Percentiles rank a stretch among this genome's conserved stretches.
phyloP scores from a whole-genome alignment of 2,329 filamentous ascomycete genomes.

The Exophiala xenobiotica region DNA sequence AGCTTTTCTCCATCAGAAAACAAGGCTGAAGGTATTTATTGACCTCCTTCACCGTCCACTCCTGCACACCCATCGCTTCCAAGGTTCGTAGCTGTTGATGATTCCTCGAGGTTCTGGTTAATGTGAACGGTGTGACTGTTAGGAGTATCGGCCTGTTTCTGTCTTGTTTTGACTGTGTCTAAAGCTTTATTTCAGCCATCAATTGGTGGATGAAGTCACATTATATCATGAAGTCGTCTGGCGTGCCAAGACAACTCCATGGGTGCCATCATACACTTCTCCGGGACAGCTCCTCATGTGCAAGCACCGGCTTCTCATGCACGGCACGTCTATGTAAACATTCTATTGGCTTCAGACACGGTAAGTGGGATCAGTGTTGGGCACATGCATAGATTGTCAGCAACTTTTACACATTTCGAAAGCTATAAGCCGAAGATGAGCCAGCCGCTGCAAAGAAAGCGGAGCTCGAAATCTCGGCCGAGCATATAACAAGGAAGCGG shows the following conservation, averaged over 20 bases:
- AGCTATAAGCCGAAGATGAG: constrained; percentile 5
- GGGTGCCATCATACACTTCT: not conserved
- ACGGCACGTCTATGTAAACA: too few relatives aligned
- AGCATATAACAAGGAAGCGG: not conserved
- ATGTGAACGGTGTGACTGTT: too few relatives aligned
- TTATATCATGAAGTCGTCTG: not conserved
- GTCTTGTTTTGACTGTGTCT: too few relatives aligned
- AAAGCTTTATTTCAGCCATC: too few relatives aligned
- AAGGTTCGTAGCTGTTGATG: not conserved
- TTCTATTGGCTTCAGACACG: constrained; percentile 11
- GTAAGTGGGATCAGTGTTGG: not conserved
- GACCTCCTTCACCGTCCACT: constrained; percentile 50
- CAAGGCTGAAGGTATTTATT: constrained; percentile 6
- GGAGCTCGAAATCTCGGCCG: not conserved
- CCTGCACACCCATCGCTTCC: constrained; percentile 35
- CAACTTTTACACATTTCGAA: too few relatives aligned
- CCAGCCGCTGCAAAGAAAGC: not conserved
- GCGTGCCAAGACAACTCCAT: not conserved
- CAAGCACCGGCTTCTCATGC: too few relatives aligned
- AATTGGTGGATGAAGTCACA: not conserved
- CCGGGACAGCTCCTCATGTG: constrained; percentile 1
- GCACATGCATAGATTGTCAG: too few relatives aligned
- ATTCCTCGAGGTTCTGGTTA: too few relatives aligned
- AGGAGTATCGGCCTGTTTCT: too few relatives aligned
- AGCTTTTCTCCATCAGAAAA: not conserved